Evolutionary conservation across 495 filamentous ascomycete genomes (phyloP).

Genomic region (Podospora sp.): DNA sequence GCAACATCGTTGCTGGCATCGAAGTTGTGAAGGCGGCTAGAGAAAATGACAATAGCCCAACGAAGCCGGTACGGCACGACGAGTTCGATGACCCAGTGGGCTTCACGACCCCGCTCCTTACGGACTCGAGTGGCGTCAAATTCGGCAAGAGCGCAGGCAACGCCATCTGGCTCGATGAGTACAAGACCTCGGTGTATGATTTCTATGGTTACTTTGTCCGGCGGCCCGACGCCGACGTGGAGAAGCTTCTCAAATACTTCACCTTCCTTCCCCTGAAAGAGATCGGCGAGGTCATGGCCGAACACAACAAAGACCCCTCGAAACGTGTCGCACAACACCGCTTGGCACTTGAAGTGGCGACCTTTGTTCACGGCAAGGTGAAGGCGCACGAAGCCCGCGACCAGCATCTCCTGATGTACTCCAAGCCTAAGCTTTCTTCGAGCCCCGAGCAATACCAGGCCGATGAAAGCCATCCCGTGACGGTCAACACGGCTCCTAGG

Average conservation of each 20-base stretch:
- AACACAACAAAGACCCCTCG: constrained; percentile 66
- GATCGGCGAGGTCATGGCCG: constrained; percentile 64
- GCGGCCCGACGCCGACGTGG: constrained; percentile 77
- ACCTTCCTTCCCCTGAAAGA: constrained; percentile 76
- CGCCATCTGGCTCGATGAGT: constrained; percentile 87
- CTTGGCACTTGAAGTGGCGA: constrained; percentile 77
- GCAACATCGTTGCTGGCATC: constrained; percentile 92
- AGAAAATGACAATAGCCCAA: constrained; percentile 53
- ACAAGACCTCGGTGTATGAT: constrained; percentile 79
- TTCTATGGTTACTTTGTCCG: constrained; percentile 86
- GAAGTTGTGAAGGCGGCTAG: constrained; percentile 75
- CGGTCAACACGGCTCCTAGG: constrained; percentile 52
- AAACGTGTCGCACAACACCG: constrained; percentile 77
- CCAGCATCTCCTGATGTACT: constrained; percentile 62
- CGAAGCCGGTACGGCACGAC: too few species aligned
- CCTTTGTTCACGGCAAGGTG: constrained; percentile 70
- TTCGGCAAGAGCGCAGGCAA: constrained; percentile 96
- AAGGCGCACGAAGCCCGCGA: constrained; percentile 58
- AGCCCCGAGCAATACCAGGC: constrained; percentile 17
- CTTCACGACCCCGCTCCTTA: constrained; percentile 87
- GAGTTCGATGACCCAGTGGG: constrained; percentile 67
- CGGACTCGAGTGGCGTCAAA: constrained; percentile 81
- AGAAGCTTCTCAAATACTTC: constrained; percentile 82
- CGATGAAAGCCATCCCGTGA: constrained; percentile 39
- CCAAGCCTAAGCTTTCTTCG: constrained; percentile 23